These are phyloP conservation scores for Endocalyx cinctus DNA, from an alignment of 2,329 filamentous ascomycete species.

Conservation along the genomic window DNA sequence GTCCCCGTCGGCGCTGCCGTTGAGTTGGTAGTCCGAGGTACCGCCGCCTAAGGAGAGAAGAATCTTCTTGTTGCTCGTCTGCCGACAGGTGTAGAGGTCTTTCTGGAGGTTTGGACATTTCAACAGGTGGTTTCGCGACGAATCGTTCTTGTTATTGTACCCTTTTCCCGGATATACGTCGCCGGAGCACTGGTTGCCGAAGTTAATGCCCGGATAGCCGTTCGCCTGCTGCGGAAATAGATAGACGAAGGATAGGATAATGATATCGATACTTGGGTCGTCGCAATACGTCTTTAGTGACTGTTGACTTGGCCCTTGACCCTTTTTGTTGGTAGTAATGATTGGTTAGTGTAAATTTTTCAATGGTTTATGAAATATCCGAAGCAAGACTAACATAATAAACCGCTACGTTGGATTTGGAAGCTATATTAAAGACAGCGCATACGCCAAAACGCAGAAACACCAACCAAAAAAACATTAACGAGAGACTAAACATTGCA, in stretches of 20 bases:
- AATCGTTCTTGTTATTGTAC: conserved; percentile 25
- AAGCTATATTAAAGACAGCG: conserved; percentile 28
- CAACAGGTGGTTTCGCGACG: conserved; percentile 27
- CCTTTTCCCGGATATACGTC: conserved; percentile 27
- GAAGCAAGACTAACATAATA: conserved; percentile 33
- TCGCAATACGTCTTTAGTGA: conserved; percentile 34
- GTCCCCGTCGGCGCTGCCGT: conserved; percentile 30
- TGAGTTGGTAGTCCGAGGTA: conserved; percentile 30
- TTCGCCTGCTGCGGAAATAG: conserved; percentile 38
- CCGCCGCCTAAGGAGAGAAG: conserved; percentile 37
- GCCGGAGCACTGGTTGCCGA: conserved; percentile 36
- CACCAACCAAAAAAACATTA: no score
- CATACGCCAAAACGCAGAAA: no score
- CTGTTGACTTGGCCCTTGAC: conserved; percentile 34
- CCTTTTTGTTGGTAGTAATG: conserved; percentile 20
- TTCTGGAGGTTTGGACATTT: conserved; percentile 31
- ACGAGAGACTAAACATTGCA: no score
- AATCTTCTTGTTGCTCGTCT: conserved; percentile 33
- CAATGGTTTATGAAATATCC: not conserved
- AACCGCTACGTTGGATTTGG: conserved; percentile 35
- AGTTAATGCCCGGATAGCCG: conserved; percentile 35
- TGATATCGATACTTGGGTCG: conserved; percentile 35
- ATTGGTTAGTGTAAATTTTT: not conserved
- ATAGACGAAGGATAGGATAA: conserved; percentile 38
- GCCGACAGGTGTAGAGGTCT: conserved; percentile 35